phyloP scores from a whole-genome alignment of 108 stramenopile species.

The Conticribra guillardii region DNA sequence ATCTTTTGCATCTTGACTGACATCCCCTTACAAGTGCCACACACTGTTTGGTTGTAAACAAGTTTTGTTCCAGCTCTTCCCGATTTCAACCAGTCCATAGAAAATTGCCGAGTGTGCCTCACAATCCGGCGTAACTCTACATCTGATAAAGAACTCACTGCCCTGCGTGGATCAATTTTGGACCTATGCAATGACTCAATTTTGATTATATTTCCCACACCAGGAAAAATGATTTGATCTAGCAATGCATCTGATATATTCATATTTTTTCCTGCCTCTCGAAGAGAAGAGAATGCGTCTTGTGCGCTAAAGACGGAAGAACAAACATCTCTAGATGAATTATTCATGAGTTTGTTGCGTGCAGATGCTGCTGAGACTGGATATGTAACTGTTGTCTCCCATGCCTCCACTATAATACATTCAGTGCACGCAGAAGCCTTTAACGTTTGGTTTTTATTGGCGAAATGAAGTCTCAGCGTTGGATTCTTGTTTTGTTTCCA shows the following conservation, averaged over 20 bases:
- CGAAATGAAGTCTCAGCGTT: slow-evolving; percentile 38
- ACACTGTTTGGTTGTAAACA: slow-evolving; percentile 71
- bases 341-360: slow-evolving; percentile 47
- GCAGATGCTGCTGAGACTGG: slow-evolving; percentile 47
- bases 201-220: slow-evolving; percentile 77
- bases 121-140: slow-evolving; percentile 49
- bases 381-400: slow-evolving; percentile 42
- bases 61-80: slow-evolving; percentile 58
- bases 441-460: slow-evolving; percentile 4
- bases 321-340: slow-evolving; percentile 50
- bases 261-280: slow-evolving; percentile 21
- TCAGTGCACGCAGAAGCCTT: too few relatives aligned
- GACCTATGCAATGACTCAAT: slow-evolving; percentile 65
- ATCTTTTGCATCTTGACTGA: slow-evolving; percentile 63
- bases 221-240: slow-evolving; percentile 64
- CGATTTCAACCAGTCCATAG: slow-evolving; percentile 58
- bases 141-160: slow-evolving; percentile 42
- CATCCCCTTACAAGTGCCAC: slow-evolving; percentile 54
- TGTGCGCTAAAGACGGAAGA: slow-evolving; percentile 46
- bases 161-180: slow-evolving; percentile 55
- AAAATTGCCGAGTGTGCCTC: slow-evolving; percentile 43
- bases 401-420: slow-evolving; percentile 40
- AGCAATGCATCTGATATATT: slow-evolving; percentile 65
- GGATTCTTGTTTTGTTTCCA: slow-evolving; percentile 45
- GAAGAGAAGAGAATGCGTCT: slow-evolving; percentile 44